Evolutionary conservation across 768 basidiomycete genomes (phyloP).

Genomic region (Termitomyces sp.): DNA sequence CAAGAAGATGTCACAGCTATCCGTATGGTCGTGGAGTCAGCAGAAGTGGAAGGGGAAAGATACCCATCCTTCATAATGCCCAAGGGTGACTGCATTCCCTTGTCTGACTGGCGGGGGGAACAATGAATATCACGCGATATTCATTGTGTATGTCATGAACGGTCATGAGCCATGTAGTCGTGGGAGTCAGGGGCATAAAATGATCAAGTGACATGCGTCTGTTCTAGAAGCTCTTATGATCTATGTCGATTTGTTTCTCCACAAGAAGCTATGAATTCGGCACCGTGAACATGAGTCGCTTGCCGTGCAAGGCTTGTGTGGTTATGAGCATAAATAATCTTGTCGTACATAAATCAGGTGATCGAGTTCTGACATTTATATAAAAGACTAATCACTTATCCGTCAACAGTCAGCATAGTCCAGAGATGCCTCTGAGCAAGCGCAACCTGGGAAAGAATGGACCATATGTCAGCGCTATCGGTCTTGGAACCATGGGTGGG

Average conservation of each 20-base stretch:
- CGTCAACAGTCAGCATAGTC: background rate
- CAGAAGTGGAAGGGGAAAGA: background rate
- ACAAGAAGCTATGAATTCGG: background rate
- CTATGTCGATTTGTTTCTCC: background rate
- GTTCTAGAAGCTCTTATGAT: background rate
- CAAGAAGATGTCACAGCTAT: slow-evolving; percentile 19
- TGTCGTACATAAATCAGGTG: background rate
- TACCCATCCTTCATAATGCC: background rate
- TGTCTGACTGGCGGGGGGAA: background rate
- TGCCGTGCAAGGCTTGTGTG: too few relatives aligned
- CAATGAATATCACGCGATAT: background rate
- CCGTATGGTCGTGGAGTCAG: background rate
- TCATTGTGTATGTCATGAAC: background rate
- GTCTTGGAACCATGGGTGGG: slow-evolving; percentile 22
- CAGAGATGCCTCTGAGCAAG: slow-evolving; percentile 9
- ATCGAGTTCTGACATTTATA: background rate
- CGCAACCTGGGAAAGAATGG: slow-evolving; percentile 21
- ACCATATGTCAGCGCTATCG: slow-evolving; percentile 21
- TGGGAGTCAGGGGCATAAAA: background rate
- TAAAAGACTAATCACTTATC: background rate
- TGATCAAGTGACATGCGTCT: background rate
- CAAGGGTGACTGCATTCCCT: background rate
- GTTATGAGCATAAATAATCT: too few relatives aligned
- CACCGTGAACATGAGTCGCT: too few relatives aligned
- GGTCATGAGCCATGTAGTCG: background rate